Evolutionary conservation across 352 stramenopile species (phyloP).

Genomic region (Phytophthora sojae): DNA sequence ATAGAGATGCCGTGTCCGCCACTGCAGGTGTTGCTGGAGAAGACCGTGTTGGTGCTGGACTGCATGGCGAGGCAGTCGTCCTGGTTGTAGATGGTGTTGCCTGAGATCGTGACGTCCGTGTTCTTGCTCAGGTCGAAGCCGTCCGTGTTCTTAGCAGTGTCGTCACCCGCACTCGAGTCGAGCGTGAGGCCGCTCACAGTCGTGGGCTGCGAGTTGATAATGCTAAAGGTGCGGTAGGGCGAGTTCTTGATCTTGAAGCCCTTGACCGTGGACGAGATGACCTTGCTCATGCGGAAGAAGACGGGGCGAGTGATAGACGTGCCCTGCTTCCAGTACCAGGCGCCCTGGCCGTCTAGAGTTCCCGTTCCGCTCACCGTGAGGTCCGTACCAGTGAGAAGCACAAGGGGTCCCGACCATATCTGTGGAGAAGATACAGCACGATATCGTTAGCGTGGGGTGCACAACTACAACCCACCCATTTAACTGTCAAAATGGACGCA

Average conservation of each 20-base stretch:
- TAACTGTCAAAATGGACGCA: neutral
- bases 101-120: constrained; percentile 27
- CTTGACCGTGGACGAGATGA: constrained; percentile 30
- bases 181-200: constrained; percentile 25
- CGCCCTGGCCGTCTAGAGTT: constrained; percentile 41
- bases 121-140: constrained; percentile 34
- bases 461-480: neutral
- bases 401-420: constrained; percentile 34
- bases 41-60: too few relatives aligned
- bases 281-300: constrained; percentile 39
- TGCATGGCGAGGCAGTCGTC: constrained; percentile 17
- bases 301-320: constrained; percentile 30
- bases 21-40: constrained; percentile 16
- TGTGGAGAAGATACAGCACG: neutral
- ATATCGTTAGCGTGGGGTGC: neutral
- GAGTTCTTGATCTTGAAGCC: constrained; percentile 40
- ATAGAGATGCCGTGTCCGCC: constrained; percentile 34
- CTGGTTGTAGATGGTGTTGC: constrained; percentile 34
- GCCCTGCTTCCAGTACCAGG: constrained; percentile 44
- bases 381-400: constrained; percentile 31
- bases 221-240: constrained; percentile 29
- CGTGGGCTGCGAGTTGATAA: constrained; percentile 25
- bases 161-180: constrained; percentile 24
- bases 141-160: constrained; percentile 13
- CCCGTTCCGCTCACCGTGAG: constrained; percentile 34